Conservation (phyloP, 139 green algal genomes). For the Micromonas pusilla region DNA sequence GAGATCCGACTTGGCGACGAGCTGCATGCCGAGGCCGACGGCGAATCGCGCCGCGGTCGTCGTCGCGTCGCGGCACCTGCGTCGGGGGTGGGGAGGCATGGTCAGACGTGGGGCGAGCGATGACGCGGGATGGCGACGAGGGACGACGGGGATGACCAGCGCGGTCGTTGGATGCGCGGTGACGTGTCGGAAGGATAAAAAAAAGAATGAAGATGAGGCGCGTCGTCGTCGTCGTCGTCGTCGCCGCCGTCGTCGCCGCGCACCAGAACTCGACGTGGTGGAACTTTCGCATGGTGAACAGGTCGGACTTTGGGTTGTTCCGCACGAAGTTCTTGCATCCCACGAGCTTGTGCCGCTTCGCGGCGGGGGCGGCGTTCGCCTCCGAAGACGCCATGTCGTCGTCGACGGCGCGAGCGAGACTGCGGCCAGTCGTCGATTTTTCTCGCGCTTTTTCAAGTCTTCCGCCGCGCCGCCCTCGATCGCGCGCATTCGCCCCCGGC, state of each 20-base stretch:
- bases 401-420: too few relatives aligned
- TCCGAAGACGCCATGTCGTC: neutral
- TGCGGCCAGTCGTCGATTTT: too few relatives aligned
- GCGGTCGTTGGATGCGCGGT: too few relatives aligned
- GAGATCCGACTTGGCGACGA: slow-evolving; percentile 82
- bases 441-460: too few relatives aligned
- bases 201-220: too few relatives aligned
- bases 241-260: neutral
- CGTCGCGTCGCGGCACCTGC: slow-evolving; percentile 71
- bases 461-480: neutral
- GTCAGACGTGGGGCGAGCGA: too few relatives aligned
- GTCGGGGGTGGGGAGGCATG: too few relatives aligned
- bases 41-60: slow-evolving; percentile 72
- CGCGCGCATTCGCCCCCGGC: neutral
- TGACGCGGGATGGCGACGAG: too few relatives aligned
- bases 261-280: slow-evolving; percentile 91
- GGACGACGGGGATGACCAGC: too few relatives aligned
- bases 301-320: slow-evolving; percentile 48
- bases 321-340: slow-evolving; percentile 31
- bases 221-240: neutral
- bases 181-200: too few relatives aligned
- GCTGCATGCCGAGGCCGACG: slow-evolving; percentile 80
- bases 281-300: slow-evolving; percentile 71
- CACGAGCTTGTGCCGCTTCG: slow-evolving; percentile 30
- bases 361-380: neutral